A percentile compares a stretch with the other conserved stretches of the same genome.
Conservation (phyloP, 1,139 yeast species). For the Lodderomyces theae region DNA sequence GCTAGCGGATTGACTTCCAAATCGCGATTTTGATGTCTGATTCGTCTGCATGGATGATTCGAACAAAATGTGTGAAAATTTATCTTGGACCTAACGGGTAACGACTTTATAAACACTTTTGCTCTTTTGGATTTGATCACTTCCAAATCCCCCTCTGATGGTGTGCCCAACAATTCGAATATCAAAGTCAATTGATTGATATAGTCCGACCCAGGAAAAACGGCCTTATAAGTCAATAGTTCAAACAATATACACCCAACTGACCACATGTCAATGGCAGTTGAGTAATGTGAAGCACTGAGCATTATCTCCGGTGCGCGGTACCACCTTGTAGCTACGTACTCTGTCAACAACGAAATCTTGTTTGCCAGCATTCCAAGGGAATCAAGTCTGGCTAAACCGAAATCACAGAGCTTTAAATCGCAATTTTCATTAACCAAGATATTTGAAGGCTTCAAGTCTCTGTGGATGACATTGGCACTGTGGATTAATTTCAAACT, state of each 20-base stretch:
- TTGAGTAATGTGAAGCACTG: constrained; percentile 80
- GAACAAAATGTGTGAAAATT: constrained; percentile 16
- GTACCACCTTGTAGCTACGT: constrained; percentile 97
- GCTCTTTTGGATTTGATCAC: constrained; percentile 83
- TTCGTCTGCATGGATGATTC: constrained; percentile 20
- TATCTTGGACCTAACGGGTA: constrained; percentile 40
- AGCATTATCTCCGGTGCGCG: constrained; percentile 97
- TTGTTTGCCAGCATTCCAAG: constrained; percentile 18
- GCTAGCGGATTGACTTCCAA: constrained; percentile 59
- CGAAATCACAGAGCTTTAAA: constrained; percentile 91
- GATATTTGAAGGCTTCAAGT: constrained; percentile 86
- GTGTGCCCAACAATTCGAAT: constrained; percentile 88
- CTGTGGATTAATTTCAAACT: constrained; percentile 90
- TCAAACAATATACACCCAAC: constrained; percentile 96
- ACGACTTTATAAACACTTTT: constrained; percentile 73
- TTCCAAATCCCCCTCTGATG: constrained; percentile 74
- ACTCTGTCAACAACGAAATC: constrained; percentile 75
- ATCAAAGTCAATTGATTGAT: constrained; percentile 85
- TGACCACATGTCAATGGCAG: constrained; percentile 96
- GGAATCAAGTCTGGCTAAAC: constrained; percentile 63
- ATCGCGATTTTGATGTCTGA: constrained; percentile 17
- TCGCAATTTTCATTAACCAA: constrained; percentile 90
- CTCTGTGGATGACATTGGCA: constrained; percentile 90
- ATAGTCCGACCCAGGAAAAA: constrained; percentile 94
- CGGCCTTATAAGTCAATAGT: constrained; percentile 79